Conservation (phyloP, 208 protist species). For the Trypanosoma vivax region DNA sequence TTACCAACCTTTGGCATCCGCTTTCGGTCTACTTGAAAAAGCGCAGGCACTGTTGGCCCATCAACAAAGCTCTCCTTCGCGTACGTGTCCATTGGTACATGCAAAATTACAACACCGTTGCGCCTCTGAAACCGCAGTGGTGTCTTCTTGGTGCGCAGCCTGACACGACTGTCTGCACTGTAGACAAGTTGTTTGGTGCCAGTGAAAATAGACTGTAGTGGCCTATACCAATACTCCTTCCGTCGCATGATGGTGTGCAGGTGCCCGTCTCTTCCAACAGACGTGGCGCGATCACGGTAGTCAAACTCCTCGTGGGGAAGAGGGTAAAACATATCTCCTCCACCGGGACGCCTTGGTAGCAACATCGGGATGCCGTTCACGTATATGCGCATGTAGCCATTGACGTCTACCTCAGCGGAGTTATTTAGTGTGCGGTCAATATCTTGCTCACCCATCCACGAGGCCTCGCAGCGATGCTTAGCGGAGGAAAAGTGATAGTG, state of each 20-base stretch:
- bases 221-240: conserved; percentile 17
- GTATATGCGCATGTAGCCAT: conserved; percentile 55
- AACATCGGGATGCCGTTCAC: conserved; percentile 76
- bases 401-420: conserved; percentile 25
- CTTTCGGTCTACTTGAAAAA: conserved; percentile 15
- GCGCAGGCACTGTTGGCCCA: conserved; percentile 9
- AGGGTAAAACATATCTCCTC: conserved; percentile 81
- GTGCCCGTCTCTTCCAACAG: neutral
- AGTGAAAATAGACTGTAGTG: conserved; percentile 14
- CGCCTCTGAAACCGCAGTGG: neutral
- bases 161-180: neutral
- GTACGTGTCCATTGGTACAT: conserved; percentile 15
- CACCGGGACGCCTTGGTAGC: conserved; percentile 61
- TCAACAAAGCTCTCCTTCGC: conserved; percentile 13
- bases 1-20: conserved; percentile 9
- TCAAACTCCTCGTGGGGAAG: conserved; percentile 56
- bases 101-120: conserved; percentile 5
- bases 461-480: conserved; percentile 51
- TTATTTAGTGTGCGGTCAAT: conserved; percentile 56
- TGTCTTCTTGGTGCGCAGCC: neutral
- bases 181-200: conserved; percentile 14
- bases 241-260: conserved; percentile 2
- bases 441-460: conserved; percentile 68
- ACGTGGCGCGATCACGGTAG: conserved; percentile 11
- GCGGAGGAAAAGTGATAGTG: conserved; percentile 83